phyloP scores from a whole-genome alignment of 1,139 yeast species.

The Diutina sp. region DNA sequence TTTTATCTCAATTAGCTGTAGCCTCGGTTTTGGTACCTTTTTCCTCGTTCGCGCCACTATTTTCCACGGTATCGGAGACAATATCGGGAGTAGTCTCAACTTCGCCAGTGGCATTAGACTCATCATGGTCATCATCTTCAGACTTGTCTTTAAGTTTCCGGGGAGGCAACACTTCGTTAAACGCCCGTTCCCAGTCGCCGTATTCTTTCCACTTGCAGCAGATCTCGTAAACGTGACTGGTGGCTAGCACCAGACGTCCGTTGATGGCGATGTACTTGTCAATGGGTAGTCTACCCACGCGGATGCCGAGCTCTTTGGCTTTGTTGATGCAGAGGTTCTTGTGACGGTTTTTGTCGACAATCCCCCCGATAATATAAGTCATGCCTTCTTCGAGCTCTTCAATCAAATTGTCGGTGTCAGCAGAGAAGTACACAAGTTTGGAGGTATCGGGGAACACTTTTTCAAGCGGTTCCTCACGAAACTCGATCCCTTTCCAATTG shows the following conservation, averaged over 20 bases:
- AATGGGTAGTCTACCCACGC: constrained; percentile 75
- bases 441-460: constrained; percentile 16
- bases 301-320: constrained; percentile 60
- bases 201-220: constrained; percentile 68
- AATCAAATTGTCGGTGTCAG: constrained; percentile 66
- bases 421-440: constrained; percentile 60
- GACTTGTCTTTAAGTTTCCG: constrained; percentile 36
- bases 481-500: constrained; percentile 53
- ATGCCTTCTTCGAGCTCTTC: constrained; percentile 51
- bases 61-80: not conserved
- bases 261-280: constrained; percentile 72
- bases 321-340: constrained; percentile 71
- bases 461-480: constrained; percentile 34
- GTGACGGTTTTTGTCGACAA: constrained; percentile 90
- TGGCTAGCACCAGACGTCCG: constrained; percentile 83
- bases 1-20: too few relatives aligned
- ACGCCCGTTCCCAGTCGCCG: constrained; percentile 76
- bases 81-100: not conserved
- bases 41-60: not conserved
- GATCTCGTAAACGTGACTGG: constrained; percentile 87
- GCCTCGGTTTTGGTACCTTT: too few relatives aligned
- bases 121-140: not conserved
- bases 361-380: constrained; percentile 88
- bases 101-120: not conserved
- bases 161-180: constrained; percentile 72